Evolutionary conservation across 2,329 filamentous ascomycete genomes (phyloP).

Genomic region (Coniosporium tulheliwenetii): DNA sequence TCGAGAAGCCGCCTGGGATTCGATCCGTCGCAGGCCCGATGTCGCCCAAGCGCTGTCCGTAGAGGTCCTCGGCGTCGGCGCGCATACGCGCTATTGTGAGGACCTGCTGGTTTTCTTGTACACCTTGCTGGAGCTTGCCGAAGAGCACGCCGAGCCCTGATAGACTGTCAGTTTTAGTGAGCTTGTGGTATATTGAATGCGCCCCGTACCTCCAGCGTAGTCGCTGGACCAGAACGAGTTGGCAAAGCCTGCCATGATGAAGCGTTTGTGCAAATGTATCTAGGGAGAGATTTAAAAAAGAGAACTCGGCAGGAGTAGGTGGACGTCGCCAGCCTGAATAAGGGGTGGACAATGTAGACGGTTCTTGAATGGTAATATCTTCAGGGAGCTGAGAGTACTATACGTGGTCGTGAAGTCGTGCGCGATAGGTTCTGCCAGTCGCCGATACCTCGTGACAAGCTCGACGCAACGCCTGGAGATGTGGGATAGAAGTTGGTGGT

Average conservation of each 20-base stretch:
- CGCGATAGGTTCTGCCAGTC: too few species aligned
- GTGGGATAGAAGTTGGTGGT: too few species aligned
- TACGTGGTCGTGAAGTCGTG: too few species aligned
- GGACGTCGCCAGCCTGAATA: too few species aligned
- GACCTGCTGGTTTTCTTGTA: conserved; percentile 88
- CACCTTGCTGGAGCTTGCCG: conserved; percentile 89
- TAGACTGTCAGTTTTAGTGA: conserved; percentile 1
- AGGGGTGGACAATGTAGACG: too few species aligned
- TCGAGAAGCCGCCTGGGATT: conserved; percentile 66
- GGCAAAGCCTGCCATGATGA: conserved; percentile 69
- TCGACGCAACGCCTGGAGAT: too few species aligned
- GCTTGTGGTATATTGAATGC: conserved; percentile 3
- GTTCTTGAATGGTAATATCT: too few species aligned
- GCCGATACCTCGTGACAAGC: too few species aligned
- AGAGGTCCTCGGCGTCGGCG: conserved; percentile 86
- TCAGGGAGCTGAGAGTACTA: too few species aligned
- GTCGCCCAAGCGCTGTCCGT: conserved; percentile 64
- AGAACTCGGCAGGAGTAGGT: too few species aligned
- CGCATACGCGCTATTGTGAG: conserved; percentile 84
- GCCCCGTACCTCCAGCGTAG: conserved; percentile 69
- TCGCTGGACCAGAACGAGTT: conserved; percentile 97
- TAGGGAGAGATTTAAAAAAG: too few species aligned
- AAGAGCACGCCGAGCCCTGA: conserved; percentile 78
- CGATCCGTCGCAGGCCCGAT: conserved; percentile 74
- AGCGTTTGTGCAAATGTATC: neutral